Conservation (phyloP, 352 stramenopile species). For the Pythium chondricola region DNA sequence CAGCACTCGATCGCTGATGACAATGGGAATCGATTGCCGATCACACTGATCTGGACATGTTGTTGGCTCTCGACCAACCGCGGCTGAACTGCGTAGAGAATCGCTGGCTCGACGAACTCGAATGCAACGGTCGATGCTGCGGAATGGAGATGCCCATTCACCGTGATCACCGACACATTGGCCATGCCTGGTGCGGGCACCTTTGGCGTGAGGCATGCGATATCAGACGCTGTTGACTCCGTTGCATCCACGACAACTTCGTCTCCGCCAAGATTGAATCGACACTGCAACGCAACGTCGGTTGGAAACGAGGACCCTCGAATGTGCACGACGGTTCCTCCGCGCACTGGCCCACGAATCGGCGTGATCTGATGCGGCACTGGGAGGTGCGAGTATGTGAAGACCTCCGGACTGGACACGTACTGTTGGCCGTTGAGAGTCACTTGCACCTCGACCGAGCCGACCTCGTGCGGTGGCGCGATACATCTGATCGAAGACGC, state of each 20-base stretch:
- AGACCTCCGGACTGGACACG: conserved; percentile 10
- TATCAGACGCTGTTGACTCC: not conserved
- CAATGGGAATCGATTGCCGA: conserved; percentile 37
- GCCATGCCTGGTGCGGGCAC: conserved; percentile 1
- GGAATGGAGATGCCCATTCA: conserved; percentile 15
- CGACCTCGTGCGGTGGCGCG: conserved; percentile 31
- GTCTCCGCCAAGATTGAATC: too few relatives aligned
- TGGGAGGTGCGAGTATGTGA: conserved; percentile 47
- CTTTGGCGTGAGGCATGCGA: conserved; percentile 5
- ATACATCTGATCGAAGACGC: conserved; percentile 47
- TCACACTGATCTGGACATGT: conserved; percentile 24
- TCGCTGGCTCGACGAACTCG: conserved; percentile 23
- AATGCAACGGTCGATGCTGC: conserved; percentile 22
- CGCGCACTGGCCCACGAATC: conserved; percentile 20
- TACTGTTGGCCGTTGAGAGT: conserved; percentile 73
- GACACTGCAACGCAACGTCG: too few relatives aligned
- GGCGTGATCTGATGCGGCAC: conserved; percentile 39
- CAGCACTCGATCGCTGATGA: conserved; percentile 42
- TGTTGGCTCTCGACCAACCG: conserved; percentile 30
- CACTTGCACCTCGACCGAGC: conserved; percentile 31
- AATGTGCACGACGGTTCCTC: conserved; percentile 30
- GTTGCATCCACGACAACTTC: not conserved
- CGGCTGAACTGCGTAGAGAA: conserved; percentile 39
- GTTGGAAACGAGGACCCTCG: conserved; percentile 24
- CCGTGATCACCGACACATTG: conserved; percentile 22